Conservation (phyloP, 228 moss, liverwort and hornwort genomes). For the Sphagnum fallax region DNA sequence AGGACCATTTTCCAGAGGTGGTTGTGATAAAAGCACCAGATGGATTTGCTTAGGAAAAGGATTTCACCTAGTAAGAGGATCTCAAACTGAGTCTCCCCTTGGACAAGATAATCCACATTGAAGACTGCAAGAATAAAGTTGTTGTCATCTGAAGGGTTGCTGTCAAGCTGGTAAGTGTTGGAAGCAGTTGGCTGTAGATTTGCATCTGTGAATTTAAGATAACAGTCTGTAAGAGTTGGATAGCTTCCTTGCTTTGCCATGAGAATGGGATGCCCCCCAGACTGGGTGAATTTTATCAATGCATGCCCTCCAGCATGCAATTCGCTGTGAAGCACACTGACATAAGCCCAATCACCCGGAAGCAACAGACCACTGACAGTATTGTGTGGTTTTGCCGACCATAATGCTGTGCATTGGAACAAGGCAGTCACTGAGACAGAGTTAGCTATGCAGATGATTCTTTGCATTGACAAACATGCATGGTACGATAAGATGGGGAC, state of each 20-base stretch:
- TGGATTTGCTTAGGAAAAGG: not conserved
- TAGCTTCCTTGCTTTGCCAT: conserved; percentile 33
- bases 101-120: conserved; percentile 38
- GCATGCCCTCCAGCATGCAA: conserved; percentile 7
- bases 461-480: not conserved
- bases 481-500: not conserved
- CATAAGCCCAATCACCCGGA: conserved; percentile 41
- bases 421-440: not conserved
- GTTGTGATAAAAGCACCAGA: no score
- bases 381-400: conserved; percentile 11
- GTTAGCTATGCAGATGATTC: not conserved
- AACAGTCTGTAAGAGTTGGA: conserved; percentile 34
- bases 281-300: conserved; percentile 19
- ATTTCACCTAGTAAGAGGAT: conserved; percentile 26
- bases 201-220: conserved; percentile 33
- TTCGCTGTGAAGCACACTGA: conserved; percentile 24
- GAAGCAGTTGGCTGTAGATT: conserved; percentile 22
- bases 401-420: conserved; percentile 22
- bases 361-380: conserved; percentile 17
- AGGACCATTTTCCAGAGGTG: no score
- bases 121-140: conserved; percentile 41
- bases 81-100: conserved; percentile 30
- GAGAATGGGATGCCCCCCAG: conserved; percentile 31
- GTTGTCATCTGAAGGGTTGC: conserved; percentile 11
- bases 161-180: conserved; percentile 22